A percentile compares a stretch with the other conserved stretches of the same genome.
Conservation (phyloP, 23 red algal species). For the Agarophyton chilense region DNA sequence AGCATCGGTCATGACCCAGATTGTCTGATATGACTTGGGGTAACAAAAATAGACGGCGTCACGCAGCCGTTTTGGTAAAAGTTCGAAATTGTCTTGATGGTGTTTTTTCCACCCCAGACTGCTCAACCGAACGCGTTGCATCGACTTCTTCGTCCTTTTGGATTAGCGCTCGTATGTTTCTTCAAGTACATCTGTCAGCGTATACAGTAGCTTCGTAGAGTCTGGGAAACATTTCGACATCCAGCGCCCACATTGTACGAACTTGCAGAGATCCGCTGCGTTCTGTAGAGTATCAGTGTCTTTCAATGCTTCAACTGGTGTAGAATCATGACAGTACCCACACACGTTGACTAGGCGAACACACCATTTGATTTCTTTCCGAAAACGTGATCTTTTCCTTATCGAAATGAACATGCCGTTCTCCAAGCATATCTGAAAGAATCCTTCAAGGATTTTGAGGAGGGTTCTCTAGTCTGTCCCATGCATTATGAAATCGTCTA, state of each 20-base stretch:
- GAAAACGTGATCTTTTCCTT: slow-evolving; percentile 1
- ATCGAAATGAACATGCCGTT: slow-evolving; percentile 1
- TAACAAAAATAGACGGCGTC: slow-evolving; percentile 16
- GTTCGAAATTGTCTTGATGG: slow-evolving; percentile 11
- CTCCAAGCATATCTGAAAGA: slow-evolving; percentile 35
- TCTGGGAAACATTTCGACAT: slow-evolving; percentile 20
- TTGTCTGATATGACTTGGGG: not conserved
- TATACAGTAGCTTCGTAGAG: not conserved
- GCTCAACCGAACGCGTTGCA: not conserved
- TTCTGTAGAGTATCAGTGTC: not conserved
- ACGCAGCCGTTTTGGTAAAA: not conserved
- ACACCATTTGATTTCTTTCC: slow-evolving; percentile 25
- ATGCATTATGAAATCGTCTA: slow-evolving; percentile 53
- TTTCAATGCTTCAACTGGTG: slow-evolving; percentile 4
- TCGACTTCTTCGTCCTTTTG: slow-evolving; percentile 15
- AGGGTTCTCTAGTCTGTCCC: not conserved
- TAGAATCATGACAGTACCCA: slow-evolving; percentile 5
- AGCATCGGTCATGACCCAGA: slow-evolving; percentile 40
- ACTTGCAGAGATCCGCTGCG: slow-evolving; percentile 27
- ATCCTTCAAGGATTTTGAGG: slow-evolving; percentile 5
- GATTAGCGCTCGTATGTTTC: not conserved
- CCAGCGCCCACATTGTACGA: slow-evolving; percentile 22
- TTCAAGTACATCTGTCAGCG: slow-evolving; percentile 21
- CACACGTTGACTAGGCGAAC: slow-evolving; percentile 1
- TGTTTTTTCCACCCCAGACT: not conserved